Conservation (phyloP, 2,329 filamentous ascomycete species). For the Microdochium bolleyi region DNA sequence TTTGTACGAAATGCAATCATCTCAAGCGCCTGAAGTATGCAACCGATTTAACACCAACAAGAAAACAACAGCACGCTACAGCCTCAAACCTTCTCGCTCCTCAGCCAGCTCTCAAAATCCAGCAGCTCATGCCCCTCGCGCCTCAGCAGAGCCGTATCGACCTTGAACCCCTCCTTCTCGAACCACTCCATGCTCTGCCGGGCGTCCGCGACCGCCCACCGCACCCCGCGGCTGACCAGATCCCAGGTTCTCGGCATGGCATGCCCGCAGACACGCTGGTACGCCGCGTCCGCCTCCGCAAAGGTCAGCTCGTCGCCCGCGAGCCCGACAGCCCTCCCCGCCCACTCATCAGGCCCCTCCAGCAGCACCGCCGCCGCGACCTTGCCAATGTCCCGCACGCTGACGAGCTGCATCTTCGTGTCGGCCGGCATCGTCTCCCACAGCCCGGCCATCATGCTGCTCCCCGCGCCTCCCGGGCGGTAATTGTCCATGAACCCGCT, state of each 20-base stretch:
- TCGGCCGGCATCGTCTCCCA: conserved; percentile 16
- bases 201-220: not conserved
- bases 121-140: not conserved
- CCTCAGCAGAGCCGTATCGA: not conserved
- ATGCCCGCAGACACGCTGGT: not conserved
- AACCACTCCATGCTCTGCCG: not conserved
- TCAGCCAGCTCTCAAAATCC: not conserved
- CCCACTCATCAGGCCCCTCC: conserved; percentile 14
- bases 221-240: not conserved
- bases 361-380: conserved; percentile 24
- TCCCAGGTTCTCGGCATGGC: not conserved
- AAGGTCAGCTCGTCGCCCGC: conserved; percentile 18
- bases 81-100: not conserved
- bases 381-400: conserved; percentile 27
- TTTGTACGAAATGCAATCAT: too few species aligned
- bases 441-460: conserved; percentile 21
- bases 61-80: too few species aligned
- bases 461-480: conserved; percentile 19
- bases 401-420: conserved; percentile 26
- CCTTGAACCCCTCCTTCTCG: not conserved
- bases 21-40: too few species aligned
- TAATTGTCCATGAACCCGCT: conserved; percentile 32
- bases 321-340: conserved; percentile 21
- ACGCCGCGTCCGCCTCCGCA: not conserved
- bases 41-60: too few species aligned